Evolutionary conservation across 1,139 yeast species (phyloP).

Genomic region (Pichia norvegensis): DNA sequence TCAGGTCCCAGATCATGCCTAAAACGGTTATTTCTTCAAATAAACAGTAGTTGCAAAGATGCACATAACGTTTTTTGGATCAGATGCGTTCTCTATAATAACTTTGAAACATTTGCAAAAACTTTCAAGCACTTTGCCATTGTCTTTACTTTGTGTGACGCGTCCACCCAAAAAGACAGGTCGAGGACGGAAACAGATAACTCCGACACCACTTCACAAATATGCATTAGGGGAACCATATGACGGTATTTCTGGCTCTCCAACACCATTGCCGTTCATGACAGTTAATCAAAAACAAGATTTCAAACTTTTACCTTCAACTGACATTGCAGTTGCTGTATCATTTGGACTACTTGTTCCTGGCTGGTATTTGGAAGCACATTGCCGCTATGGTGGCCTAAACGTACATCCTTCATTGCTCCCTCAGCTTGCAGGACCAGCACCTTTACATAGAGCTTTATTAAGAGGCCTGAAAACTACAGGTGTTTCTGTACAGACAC

Average conservation of each 20-base stretch:
- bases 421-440: conserved; percentile 79
- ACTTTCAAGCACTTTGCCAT: conserved; percentile 23
- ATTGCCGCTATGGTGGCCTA: conserved; percentile 59
- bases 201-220: conserved; percentile 50
- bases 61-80: conserved; percentile 54
- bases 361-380: conserved; percentile 36
- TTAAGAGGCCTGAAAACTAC: conserved; percentile 54
- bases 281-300: neutral
- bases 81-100: conserved; percentile 63
- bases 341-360: conserved; percentile 86
- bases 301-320: conserved; percentile 15
- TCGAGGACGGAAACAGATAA: conserved; percentile 40
- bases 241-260: neutral
- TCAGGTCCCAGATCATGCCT: conserved; percentile 4
- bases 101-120: conserved; percentile 2
- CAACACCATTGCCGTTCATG: neutral
- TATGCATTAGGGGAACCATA: conserved; percentile 28
- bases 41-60: neutral
- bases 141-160: conserved; percentile 39
- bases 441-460: conserved; percentile 80
- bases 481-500: conserved; percentile 84
- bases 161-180: conserved; percentile 69
- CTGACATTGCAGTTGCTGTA: conserved; percentile 74
- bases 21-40: conserved; percentile 35
- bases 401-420: conserved; percentile 91